Conservation (phyloP, 306 rosid species). For the Oxytropis ochrocephala region DNA sequence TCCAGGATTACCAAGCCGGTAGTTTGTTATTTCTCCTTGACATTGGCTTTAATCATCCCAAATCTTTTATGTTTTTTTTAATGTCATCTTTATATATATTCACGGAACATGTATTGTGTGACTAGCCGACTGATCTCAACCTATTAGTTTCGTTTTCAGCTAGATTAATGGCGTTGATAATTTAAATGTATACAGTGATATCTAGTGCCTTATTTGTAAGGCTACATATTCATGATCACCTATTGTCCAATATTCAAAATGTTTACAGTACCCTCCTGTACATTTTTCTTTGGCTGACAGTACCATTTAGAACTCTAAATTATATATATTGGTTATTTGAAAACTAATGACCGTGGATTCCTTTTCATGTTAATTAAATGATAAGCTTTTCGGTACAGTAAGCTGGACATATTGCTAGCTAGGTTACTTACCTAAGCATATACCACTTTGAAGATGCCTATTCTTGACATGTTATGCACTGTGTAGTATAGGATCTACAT, state of each 20-base stretch:
- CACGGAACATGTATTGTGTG: background rate
- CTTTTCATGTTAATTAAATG: slow-evolving; percentile 14
- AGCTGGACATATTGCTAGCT: slow-evolving; percentile 11
- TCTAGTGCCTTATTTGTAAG: background rate
- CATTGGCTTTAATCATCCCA: slow-evolving; percentile 18
- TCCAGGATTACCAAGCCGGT: slow-evolving; percentile 99
- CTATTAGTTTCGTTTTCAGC: slow-evolving; percentile 11
- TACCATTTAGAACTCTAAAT: background rate
- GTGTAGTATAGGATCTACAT: background rate
- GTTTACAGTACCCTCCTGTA: background rate
- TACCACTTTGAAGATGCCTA: slow-evolving; percentile 17
- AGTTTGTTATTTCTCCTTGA: slow-evolving; percentile 30
- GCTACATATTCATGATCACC: background rate
- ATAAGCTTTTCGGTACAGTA: slow-evolving; percentile 7
- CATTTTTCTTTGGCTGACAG: slow-evolving; percentile 6
- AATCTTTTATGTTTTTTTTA: background rate
- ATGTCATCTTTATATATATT: slow-evolving; percentile 7
- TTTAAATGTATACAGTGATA: background rate
- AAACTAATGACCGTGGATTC: slow-evolving; percentile 9
- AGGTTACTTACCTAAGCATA: background rate
- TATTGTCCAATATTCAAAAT: background rate
- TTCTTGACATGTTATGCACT: slow-evolving; percentile 6
- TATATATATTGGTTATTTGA: background rate
- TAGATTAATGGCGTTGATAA: slow-evolving; percentile 1
- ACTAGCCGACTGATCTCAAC: background rate